Base-by-base conservation (phyloP, 2,329 filamentous ascomycete genomes). In the Diaporthe vexans region DNA sequence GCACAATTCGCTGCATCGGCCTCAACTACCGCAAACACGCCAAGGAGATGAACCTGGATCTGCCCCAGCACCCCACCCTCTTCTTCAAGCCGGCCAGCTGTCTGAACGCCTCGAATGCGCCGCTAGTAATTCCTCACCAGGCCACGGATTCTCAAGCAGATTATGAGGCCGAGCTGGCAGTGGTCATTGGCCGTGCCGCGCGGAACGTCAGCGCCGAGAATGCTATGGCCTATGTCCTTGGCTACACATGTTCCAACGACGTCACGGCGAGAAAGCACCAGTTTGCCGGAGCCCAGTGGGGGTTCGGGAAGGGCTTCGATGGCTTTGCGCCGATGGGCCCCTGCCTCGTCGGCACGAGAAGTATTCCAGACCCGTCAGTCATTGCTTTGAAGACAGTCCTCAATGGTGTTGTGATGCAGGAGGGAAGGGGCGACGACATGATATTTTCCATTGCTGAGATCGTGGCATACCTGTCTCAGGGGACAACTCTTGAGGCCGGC, bases 221-320 rank as follows among this genome's bases (percentile, higher is more conserved):
- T 74, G 89, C 88, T 0, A 82, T 85, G 82, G 81, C 86, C 17
- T 37, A 90, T 77, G 87, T 90, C 2, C 90, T 88, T 87, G 88
- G 88, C 0, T 90, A 86, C 75, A 89, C 88, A 0, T 89, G 89
- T 70, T 85, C 90, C 76, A 89, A 89, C 74, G 88, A 89, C 68
- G 78, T 89, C 72, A 88, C 88, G 15, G 87, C 87, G 0, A 81
- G 88, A 3, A 86, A 89, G 74, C 80, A 83, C 51, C 88, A 90
- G 79, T 80, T 86, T 19, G 87, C 90, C 75, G 89, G 91, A 74
- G 90, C 91, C 78, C 89, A 91, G 75, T 91, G 90, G 78, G 91
- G 87, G 72, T 86, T 91, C 65, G 89, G 89, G 11, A 91, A 91
- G 78, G 80, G 80, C 0, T 82, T 85, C 46, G 84, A 85, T 73